phyloP scores from a whole-genome alignment of 139 green algal species.

The Dunaliella primolecta region DNA sequence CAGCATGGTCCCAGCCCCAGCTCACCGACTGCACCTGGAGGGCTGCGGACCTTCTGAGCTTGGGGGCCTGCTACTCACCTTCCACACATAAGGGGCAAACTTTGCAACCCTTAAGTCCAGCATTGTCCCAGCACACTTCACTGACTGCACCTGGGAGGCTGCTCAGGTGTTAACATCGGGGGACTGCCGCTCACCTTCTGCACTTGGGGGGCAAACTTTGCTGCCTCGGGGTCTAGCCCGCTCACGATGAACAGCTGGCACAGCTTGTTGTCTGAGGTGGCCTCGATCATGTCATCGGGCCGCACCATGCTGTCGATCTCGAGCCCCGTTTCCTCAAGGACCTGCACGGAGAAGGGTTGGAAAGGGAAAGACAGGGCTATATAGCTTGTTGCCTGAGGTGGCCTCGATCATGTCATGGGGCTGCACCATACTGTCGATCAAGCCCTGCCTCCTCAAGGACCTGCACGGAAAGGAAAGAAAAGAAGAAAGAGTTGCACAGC shows the following conservation, averaged over 20 bases:
- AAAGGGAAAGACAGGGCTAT: neutral
- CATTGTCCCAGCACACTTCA: no score
- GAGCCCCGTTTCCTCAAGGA: slow-evolving; percentile 78
- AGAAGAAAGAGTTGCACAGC: neutral
- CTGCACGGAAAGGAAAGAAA: slow-evolving; percentile 24
- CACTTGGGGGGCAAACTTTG: slow-evolving; percentile 63
- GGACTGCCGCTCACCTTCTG: slow-evolving; percentile 38
- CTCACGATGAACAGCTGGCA: slow-evolving; percentile 75
- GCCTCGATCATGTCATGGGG: slow-evolving; percentile 66
- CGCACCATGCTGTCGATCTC: slow-evolving; percentile 52
- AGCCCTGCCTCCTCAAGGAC: slow-evolving; percentile 80
- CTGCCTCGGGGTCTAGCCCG: slow-evolving; percentile 55
- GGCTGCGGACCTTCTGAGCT: no score
- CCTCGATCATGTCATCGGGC: slow-evolving; percentile 61
- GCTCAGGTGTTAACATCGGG: no score
- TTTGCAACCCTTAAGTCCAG: no score
- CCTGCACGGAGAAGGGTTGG: slow-evolving; percentile 32
- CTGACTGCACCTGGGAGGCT: no score
- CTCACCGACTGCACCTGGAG: no score
- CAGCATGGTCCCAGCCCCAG: no score
- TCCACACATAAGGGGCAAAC: no score
- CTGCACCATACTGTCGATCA: slow-evolving; percentile 43
- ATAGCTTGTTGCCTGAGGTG: slow-evolving; percentile 52
- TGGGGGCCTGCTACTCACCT: no score
- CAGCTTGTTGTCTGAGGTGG: slow-evolving; percentile 53